Conservation (phyloP, 2,329 filamentous ascomycete species). For the Nemania sp. region DNA sequence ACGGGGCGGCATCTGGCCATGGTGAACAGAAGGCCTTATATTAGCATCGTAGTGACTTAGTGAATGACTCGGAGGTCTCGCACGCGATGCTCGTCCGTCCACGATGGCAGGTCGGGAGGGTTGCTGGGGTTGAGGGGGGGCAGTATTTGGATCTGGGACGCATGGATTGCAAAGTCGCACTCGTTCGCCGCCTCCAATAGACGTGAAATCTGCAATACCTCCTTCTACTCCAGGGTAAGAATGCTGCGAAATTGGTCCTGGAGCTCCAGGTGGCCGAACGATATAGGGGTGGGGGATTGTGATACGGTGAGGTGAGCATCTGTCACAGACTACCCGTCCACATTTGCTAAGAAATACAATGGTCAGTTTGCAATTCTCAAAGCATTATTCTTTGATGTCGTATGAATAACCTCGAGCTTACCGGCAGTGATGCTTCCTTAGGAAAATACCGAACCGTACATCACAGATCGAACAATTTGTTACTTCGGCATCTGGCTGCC, state of each 20-base stretch:
- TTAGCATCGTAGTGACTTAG: conserved; percentile 2
- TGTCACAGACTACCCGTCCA: conserved; percentile 85
- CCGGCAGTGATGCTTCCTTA: conserved; percentile 92
- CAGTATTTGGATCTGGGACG: conserved; percentile 63
- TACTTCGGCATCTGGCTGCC: conserved; percentile 88
- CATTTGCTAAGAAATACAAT: conserved; percentile 89
- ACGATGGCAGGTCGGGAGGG: conserved; percentile 30
- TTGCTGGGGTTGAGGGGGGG: conserved; percentile 53
- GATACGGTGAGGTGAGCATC: conserved; percentile 91
- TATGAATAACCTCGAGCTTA: conserved; percentile 46
- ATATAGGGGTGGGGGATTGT: conserved; percentile 94
- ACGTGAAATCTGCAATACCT: conserved; percentile 49
- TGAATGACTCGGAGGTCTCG: conserved; percentile 50
- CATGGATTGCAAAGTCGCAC: conserved; percentile 65
- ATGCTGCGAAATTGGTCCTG: conserved; percentile 35
- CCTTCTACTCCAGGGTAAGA: conserved; percentile 47
- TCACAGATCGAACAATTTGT: conserved; percentile 83
- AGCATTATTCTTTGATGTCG: not conserved
- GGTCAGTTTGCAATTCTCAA: too few relatives aligned
- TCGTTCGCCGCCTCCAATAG: conserved; percentile 57
- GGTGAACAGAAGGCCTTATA: conserved; percentile 33
- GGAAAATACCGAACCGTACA: conserved; percentile 78
- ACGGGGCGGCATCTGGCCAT: conserved; percentile 34
- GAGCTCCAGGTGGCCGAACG: conserved; percentile 68
- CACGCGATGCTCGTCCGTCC: conserved; percentile 40